Evolutionary conservation across 2,329 filamentous ascomycete species (phyloP).

Genomic region (Gremmenia infestans): DNA sequence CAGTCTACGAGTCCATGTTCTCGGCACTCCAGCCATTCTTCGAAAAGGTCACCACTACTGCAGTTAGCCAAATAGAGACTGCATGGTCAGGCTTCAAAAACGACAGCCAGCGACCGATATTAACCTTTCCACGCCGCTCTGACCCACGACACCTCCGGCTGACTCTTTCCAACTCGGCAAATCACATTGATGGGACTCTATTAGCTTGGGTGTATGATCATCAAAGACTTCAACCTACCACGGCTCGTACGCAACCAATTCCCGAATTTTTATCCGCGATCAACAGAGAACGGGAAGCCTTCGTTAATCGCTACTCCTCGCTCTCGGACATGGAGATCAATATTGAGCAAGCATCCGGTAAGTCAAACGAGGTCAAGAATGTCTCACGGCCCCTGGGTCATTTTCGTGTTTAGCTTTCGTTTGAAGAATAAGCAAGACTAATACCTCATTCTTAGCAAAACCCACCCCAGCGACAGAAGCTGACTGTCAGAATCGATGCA

Average conservation of each 20-base stretch:
- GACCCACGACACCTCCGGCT: constrained; percentile 31
- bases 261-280: background rate
- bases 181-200: background rate
- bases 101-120: constrained; percentile 35
- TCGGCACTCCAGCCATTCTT: constrained; percentile 26
- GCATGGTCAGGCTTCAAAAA: constrained; percentile 39
- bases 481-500: constrained; percentile 23
- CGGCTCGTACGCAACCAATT: background rate
- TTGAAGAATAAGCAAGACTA: too few species aligned
- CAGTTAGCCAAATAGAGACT: constrained; percentile 28
- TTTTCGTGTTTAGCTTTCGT: background rate
- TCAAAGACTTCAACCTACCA: background rate
- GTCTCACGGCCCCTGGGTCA: background rate
- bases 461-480: background rate
- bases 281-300: constrained; percentile 3
- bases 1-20: constrained; percentile 30
- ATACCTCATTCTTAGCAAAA: background rate
- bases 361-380: background rate
- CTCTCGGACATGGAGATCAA: constrained; percentile 19
- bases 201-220: background rate
- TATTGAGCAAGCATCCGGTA: constrained; percentile 5
- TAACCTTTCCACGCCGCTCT: constrained; percentile 37
- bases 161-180: constrained; percentile 32
- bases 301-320: constrained; percentile 23
- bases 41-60: constrained; percentile 25